Evolutionary conservation across 176 grass and related monocot genomes (phyloP).

Genomic region (Tillandsia leiboldiana): DNA sequence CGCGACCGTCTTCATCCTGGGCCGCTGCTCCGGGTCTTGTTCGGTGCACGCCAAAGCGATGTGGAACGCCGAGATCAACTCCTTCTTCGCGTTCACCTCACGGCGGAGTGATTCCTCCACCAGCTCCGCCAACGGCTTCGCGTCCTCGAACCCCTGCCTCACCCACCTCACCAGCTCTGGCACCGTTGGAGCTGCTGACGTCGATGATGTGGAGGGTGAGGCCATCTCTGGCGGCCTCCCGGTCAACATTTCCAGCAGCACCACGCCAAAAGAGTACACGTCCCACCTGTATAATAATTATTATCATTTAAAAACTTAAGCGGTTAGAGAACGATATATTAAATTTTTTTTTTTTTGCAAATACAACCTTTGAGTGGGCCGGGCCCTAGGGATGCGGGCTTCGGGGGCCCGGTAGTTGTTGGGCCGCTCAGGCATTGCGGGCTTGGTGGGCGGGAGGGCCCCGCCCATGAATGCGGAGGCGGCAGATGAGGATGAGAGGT

Average conservation of each 20-base stretch:
- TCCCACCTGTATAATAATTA: slow-evolving; percentile 29
- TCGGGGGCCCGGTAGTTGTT: slow-evolving; percentile 64
- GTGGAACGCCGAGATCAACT: slow-evolving; percentile 66
- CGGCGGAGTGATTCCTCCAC: slow-evolving; percentile 43
- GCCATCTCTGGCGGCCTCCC: slow-evolving; percentile 41
- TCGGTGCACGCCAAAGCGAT: slow-evolving; percentile 64
- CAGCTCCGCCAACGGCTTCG: slow-evolving; percentile 47
- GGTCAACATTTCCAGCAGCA: slow-evolving; percentile 65
- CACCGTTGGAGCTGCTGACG: slow-evolving; percentile 28
- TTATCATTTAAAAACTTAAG: too few relatives aligned
- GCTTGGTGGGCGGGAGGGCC: slow-evolving; percentile 38
- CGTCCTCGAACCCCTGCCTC: slow-evolving; percentile 52
- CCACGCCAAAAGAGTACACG: slow-evolving; percentile 66
- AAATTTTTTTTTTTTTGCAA: too few relatives aligned
- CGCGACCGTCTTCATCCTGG: slow-evolving; percentile 63
- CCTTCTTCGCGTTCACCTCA: slow-evolving; percentile 52
- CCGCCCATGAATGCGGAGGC: slow-evolving; percentile 23
- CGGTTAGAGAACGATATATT: too few relatives aligned
- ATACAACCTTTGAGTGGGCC: slow-evolving; percentile 30
- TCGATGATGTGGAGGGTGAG: slow-evolving; percentile 39
- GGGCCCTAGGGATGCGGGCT: slow-evolving; percentile 7
- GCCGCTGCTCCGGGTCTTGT: slow-evolving; percentile 43
- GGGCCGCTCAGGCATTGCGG: slow-evolving; percentile 8
- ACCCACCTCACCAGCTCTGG: slow-evolving; percentile 78
- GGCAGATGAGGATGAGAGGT: slow-evolving; percentile 12